Conservation (phyloP, 2,329 filamentous ascomycete species). For the Epicoccum sorghinum region DNA sequence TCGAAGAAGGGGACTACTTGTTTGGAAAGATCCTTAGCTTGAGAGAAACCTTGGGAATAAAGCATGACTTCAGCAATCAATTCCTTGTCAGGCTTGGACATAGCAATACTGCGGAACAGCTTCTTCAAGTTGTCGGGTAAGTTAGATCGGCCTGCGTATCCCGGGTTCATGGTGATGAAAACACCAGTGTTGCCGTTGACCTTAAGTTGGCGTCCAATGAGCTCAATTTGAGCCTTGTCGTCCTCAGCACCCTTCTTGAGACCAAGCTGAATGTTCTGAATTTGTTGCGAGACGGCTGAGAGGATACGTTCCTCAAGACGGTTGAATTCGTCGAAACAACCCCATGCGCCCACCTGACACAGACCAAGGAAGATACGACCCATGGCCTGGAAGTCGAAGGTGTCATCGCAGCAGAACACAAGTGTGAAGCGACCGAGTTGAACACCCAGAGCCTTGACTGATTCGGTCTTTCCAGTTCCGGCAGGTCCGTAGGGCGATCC, state of each 20-base stretch:
- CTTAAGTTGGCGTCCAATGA: constrained; percentile 86
- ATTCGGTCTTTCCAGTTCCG: constrained; percentile 98
- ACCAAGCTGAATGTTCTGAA: constrained; percentile 98
- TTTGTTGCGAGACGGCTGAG: constrained; percentile 97
- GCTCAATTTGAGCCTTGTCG: constrained; percentile 85
- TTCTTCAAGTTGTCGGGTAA: constrained; percentile 99
- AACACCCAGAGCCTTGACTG: constrained; percentile 95
- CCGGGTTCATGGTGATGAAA: constrained; percentile 99
- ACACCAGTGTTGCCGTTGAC: constrained; percentile 96
- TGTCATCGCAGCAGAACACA: constrained; percentile 99
- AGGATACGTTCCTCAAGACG: constrained; percentile 96
- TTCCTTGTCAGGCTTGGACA: constrained; percentile 99
- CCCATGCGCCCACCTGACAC: constrained; percentile 98
- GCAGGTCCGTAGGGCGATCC: constrained; percentile 97
- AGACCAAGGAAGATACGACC: constrained; percentile 99
- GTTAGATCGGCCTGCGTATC: constrained; percentile 97
- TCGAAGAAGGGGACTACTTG: constrained; percentile 99
- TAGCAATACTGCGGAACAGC: constrained; percentile 97
- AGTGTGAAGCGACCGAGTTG: constrained; percentile 97
- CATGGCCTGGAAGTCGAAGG: constrained; percentile 99
- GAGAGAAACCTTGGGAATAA: constrained; percentile 98
- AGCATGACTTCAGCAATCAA: constrained; percentile 99
- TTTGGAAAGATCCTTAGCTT: constrained; percentile 90
- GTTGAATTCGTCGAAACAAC: constrained; percentile 99
- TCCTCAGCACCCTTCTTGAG: constrained; percentile 84